These are phyloP conservation scores for Globisporangium takayamanum DNA, from an alignment of 352 stramenopile genomes.

Conservation along the genomic window DNA sequence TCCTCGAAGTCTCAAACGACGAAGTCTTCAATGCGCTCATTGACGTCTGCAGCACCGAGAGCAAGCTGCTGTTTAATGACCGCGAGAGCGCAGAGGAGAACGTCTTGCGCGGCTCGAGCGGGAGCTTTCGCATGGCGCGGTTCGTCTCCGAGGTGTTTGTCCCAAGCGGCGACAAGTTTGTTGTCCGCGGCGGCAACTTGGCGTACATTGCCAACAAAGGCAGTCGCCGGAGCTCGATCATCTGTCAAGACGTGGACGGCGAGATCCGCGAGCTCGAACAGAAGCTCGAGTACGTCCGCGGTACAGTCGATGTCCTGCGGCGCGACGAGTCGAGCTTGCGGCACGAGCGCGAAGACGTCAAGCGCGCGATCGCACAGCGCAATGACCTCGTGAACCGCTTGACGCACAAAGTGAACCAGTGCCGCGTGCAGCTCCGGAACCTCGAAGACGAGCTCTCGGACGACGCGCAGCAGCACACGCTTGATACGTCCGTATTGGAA, in stretches of 20 bases:
- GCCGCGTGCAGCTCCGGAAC: conserved; percentile 41
- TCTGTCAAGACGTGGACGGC: conserved; percentile 64
- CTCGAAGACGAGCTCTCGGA: conserved; percentile 70
- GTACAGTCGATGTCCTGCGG: conserved; percentile 38
- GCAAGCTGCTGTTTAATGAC: conserved; percentile 65
- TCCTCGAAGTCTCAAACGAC: conserved; percentile 63
- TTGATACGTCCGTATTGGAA: conserved; percentile 71
- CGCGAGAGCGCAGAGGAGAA: conserved; percentile 44
- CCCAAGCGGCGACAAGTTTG: conserved; percentile 67
- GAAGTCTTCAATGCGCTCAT: conserved; percentile 82
- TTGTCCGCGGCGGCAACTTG: conserved; percentile 69
- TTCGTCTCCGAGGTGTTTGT: conserved; percentile 70
- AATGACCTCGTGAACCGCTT: conserved; percentile 56
- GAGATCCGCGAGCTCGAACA: conserved; percentile 56
- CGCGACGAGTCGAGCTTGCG: conserved; percentile 44
- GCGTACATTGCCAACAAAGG: conserved; percentile 78
- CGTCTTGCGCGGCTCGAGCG: conserved; percentile 49
- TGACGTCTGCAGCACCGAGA: conserved; percentile 72
- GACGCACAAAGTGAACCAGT: conserved; percentile 47
- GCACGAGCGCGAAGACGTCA: conserved; percentile 36
- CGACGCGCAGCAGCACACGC: conserved; percentile 48
- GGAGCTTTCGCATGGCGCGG: conserved; percentile 53
- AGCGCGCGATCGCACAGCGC: conserved; percentile 32
- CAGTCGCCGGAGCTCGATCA: conserved; percentile 51
- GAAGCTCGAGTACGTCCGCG: conserved; percentile 40